Percentiles rank a stretch among this genome's conserved stretches.
Conservation (phyloP, 441 rosid genomes). For the Aleurites moluccanus region DNA sequence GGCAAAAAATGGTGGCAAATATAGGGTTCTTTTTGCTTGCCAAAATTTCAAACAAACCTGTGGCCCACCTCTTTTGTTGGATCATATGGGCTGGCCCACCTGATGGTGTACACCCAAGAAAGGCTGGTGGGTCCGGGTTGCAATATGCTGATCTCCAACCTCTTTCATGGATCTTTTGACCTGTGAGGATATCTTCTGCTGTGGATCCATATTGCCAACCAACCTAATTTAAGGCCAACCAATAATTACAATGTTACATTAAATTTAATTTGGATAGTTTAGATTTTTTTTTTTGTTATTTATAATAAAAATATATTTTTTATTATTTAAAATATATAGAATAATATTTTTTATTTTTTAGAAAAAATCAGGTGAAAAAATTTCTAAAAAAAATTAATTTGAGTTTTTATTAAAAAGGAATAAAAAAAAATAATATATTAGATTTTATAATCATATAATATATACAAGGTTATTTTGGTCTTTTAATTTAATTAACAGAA, state of each 20-base stretch:
- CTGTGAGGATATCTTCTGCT: conserved; percentile 46
- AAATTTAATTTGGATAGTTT: too few species aligned
- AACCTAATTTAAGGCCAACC: conserved; percentile 23
- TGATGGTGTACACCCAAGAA: conserved; percentile 44
- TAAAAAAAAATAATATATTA: too few species aligned
- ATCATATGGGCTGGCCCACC: conserved; percentile 34
- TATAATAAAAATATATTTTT: too few species aligned
- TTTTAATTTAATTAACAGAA: too few species aligned
- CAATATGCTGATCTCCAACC: conserved; percentile 47
- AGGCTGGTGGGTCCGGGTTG: conserved; percentile 35
- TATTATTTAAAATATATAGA: too few species aligned
- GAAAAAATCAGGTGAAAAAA: too few species aligned
- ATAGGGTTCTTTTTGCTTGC: conserved; percentile 32
- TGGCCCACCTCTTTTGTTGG: conserved; percentile 61
- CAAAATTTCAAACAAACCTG: conserved; percentile 45
- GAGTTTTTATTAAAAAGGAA: too few species aligned
- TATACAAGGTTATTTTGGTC: too few species aligned
- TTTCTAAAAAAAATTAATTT: too few species aligned
- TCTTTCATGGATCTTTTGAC: conserved; percentile 52
- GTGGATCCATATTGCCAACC: conserved; percentile 56
- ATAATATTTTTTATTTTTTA: too few species aligned
- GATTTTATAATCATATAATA: too few species aligned
- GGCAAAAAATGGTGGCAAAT: conserved; percentile 6
- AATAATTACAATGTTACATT: background rate
- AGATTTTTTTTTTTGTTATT: too few species aligned